phyloP scores from a whole-genome alignment of 2,329 filamentous ascomycete genomes.

The Talaromyces sp. region DNA sequence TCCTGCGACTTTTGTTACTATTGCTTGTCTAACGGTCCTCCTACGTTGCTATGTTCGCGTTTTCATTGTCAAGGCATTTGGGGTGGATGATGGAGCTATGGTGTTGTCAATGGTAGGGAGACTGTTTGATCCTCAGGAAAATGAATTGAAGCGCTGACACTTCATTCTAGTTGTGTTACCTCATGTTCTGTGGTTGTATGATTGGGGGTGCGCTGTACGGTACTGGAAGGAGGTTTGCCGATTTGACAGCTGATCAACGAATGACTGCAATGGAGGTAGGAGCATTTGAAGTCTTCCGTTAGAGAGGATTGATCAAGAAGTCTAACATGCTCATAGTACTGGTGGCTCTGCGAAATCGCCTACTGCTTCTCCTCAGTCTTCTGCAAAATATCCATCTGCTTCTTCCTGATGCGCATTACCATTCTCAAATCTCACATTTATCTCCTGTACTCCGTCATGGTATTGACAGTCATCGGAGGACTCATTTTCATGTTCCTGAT shows the following conservation, averaged over 20 bases:
- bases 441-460: slow-evolving; percentile 50
- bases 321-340: slow-evolving; percentile 34
- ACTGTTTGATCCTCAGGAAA: not conserved
- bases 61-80: slow-evolving; percentile 36
- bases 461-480: slow-evolving; percentile 47
- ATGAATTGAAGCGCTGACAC: not conserved
- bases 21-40: slow-evolving; percentile 35
- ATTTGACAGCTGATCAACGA: slow-evolving; percentile 25
- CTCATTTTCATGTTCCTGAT: slow-evolving; percentile 53
- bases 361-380: slow-evolving; percentile 52
- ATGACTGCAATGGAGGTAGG: slow-evolving; percentile 38
- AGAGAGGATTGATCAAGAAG: not conserved
- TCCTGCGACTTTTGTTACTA: slow-evolving; percentile 32
- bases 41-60: slow-evolving; percentile 40
- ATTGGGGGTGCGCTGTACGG: slow-evolving; percentile 37
- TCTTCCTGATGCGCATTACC: slow-evolving; percentile 56
- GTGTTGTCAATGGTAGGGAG: slow-evolving; percentile 36
- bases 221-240: slow-evolving; percentile 29
- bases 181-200: slow-evolving; percentile 38
- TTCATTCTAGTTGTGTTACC: slow-evolving; percentile 29
- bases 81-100: slow-evolving; percentile 41
- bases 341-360: slow-evolving; percentile 58
- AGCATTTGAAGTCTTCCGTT: not conserved
- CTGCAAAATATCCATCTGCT: slow-evolving; percentile 53
- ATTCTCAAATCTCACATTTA: slow-evolving; percentile 46